phyloP scores from a whole-genome alignment of 1,284 basidiomycete genomes.

The Ceratobasidium sp. region DNA sequence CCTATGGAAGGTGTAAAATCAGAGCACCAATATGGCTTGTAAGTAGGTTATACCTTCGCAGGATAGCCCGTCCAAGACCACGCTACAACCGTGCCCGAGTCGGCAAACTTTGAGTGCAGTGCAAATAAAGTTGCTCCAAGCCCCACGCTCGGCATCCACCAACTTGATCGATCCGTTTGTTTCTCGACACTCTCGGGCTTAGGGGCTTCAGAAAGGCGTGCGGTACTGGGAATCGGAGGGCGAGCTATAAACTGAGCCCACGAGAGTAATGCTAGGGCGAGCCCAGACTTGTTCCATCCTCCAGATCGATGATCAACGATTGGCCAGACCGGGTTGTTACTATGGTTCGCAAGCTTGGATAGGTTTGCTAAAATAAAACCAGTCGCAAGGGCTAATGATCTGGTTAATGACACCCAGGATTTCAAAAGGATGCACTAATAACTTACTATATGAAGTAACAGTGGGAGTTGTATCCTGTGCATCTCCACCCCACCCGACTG shows the following conservation, averaged over 20 bases:
- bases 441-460: constrained; percentile 16
- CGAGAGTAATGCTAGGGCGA: constrained; percentile 62
- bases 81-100: constrained; percentile 83
- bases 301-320: constrained; percentile 72
- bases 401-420: not conserved
- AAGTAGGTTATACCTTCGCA: constrained; percentile 48
- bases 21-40: not conserved
- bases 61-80: constrained; percentile 95
- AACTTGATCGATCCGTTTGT: constrained; percentile 43
- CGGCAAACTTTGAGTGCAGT: constrained; percentile 79
- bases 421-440: not conserved
- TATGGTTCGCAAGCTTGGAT: constrained; percentile 80
- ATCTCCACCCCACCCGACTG: constrained; percentile 63
- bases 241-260: constrained; percentile 58
- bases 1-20: constrained; percentile 47
- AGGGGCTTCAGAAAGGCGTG: not conserved
- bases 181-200: constrained; percentile 42
- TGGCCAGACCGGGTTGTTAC: constrained; percentile 89
- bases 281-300: constrained; percentile 74
- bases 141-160: constrained; percentile 64
- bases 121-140: constrained; percentile 79
- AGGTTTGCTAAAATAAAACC: constrained; percentile 75
- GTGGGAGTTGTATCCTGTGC: constrained; percentile 42
- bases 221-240: constrained; percentile 42
- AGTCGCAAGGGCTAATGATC: constrained; percentile 62